These are phyloP conservation scores for Cephaloascus fragrans DNA, from an alignment of 805 yeast genomes.

Conservation along the genomic window DNA sequence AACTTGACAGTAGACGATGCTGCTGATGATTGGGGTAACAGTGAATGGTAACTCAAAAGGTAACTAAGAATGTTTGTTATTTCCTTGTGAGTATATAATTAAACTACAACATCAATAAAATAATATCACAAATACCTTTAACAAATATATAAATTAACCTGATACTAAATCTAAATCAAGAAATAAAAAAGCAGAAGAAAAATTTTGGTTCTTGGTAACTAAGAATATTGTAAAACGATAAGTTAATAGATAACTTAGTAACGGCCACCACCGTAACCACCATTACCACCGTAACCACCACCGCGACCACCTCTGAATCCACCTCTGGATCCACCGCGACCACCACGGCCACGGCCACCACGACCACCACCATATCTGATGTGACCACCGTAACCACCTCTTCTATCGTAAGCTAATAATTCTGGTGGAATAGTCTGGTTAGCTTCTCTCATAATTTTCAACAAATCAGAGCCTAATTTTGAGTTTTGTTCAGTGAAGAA, in stretches of 20 bases:
- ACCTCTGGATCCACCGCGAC: conserved; percentile 46
- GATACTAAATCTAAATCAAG: too few species aligned
- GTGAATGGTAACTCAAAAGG: conserved; percentile 7
- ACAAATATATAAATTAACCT: too few species aligned
- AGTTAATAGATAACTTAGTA: background rate
- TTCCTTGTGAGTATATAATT: too few species aligned
- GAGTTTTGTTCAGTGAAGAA: conserved; percentile 85
- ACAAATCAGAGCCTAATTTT: conserved; percentile 81
- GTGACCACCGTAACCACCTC: conserved; percentile 53
- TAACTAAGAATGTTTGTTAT: too few species aligned
- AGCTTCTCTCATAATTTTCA: conserved; percentile 90
- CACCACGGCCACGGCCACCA: conserved; percentile 50
- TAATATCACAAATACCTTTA: too few species aligned
- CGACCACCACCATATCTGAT: conserved; percentile 39
- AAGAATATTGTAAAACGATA: too few species aligned
- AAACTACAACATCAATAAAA: too few species aligned
- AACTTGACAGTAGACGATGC: conserved; percentile 10
- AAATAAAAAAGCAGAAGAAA: too few species aligned
- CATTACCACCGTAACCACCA: conserved; percentile 39
- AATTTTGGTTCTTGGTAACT: too few species aligned
- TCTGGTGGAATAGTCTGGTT: conserved; percentile 82
- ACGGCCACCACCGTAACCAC: conserved; percentile 23
- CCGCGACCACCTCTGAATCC: conserved; percentile 34
- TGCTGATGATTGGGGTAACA: conserved; percentile 19
- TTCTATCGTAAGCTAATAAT: conserved; percentile 54